Percentiles rank a stretch among this genome's conserved stretches.
Evolutionary conservation across 2,329 filamentous ascomycete genomes (phyloP).

Genomic region (Beauveria sp.): DNA sequence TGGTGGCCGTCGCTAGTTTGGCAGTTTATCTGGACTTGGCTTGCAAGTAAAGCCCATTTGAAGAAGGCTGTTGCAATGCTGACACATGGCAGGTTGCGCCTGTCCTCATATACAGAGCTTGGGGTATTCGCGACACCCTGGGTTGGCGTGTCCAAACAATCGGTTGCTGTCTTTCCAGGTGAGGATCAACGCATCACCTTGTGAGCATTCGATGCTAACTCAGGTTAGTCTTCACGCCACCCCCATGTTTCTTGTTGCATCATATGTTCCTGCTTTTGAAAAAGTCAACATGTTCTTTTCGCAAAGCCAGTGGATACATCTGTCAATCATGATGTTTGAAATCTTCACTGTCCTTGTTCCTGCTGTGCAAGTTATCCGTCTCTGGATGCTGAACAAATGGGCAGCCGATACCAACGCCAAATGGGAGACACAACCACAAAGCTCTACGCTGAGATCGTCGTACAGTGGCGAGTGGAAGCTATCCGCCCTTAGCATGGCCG

Average conservation of each 20-base stretch:
- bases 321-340: constrained; percentile 47
- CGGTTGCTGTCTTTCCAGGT: constrained; percentile 26
- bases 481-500: constrained; percentile 15
- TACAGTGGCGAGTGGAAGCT: constrained; percentile 15
- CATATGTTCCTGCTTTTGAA: constrained; percentile 30
- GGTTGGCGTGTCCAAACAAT: constrained; percentile 51
- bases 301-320: constrained; percentile 40
- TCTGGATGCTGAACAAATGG: constrained; percentile 17
- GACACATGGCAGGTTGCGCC: constrained; percentile 33
- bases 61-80: neutral
- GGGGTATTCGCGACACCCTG: constrained; percentile 47
- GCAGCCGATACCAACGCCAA: constrained; percentile 21
- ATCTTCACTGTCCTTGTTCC: constrained; percentile 48
- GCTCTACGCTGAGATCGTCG: constrained; percentile 15
- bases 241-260: constrained; percentile 48
- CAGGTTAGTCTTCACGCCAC: constrained; percentile 41
- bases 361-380: constrained; percentile 21
- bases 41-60: constrained; percentile 21
- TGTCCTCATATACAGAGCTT: constrained; percentile 42
- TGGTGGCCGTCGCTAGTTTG: constrained; percentile 51
- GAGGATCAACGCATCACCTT: constrained; percentile 7
- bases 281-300: constrained; percentile 39
- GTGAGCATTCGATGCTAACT: neutral
- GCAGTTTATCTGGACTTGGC: constrained; percentile 48
- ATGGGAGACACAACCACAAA: constrained; percentile 22